Base-by-base conservation (phyloP, 148 eudicot genomes). In the Euryodendron excelsum region DNA sequence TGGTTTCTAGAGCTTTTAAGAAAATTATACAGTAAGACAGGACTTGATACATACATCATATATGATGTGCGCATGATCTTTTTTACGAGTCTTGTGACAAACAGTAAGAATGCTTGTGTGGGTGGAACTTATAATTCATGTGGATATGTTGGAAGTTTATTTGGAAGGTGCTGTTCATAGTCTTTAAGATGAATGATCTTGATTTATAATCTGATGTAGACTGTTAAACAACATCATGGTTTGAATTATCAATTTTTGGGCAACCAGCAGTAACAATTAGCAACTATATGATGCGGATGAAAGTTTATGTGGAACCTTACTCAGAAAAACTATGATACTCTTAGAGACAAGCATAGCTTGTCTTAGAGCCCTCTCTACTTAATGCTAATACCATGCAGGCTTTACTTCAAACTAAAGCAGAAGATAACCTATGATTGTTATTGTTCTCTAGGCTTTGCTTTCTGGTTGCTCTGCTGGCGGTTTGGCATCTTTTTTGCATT, bases 391-490 rank as follows among this genome's bases (percentile, higher is more conserved):
- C n/a, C n/a, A n/a, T n/a, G n/a, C n/a, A n/a, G n/a, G n/a, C n/a
- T 18, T 52, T 62, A 15, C 36, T 64, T 52, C 44, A 13, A 65
- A 72, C 59, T 30, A 64, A 25, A 21, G 64, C 44, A 25, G 62
- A 23, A 72, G 53, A 4, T 47, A 13, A 65, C 31, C 13, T 78
- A 14, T 8, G 11, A 59, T 28, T 64, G 4, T 44, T 23, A 13
- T 53, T 33, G 0, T 23, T 56, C 33, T 80, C 77, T 77, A 89
- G 99, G 99, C 95, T 63, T 79, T 96, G 90, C 90, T 96, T 30
- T 92, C 97, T 3, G 99, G 99, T 36, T 93, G 98, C 82, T 96
- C 99, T 58, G 99, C 99, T 39, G 99, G 99, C 23, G 99, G 99
- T 66, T 84, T 96, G 84, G 93, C 98, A 34, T 72, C 90, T 75